These are phyloP conservation scores for Crithidia mellificae DNA, from an alignment of 208 protist genomes.

Conservation along the genomic window DNA sequence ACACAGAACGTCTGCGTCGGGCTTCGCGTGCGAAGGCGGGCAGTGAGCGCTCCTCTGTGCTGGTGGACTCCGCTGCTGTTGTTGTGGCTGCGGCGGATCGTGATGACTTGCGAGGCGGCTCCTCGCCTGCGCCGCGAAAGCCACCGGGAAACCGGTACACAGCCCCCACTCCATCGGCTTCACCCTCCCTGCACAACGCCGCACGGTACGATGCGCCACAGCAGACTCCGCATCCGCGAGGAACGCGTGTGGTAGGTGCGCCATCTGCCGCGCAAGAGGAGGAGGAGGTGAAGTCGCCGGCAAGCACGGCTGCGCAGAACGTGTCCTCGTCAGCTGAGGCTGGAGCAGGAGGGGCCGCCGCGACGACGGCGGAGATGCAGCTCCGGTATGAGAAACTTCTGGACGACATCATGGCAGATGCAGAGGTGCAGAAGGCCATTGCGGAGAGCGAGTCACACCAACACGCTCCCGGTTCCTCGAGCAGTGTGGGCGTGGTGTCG, in stretches of 20 bases:
- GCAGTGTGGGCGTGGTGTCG: neutral
- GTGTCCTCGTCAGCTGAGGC: neutral
- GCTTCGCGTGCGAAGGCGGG: neutral
- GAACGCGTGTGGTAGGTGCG: too few species aligned
- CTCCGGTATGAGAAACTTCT: slow-evolving; percentile 33
- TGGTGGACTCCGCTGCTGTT: too few species aligned
- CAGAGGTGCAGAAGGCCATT: neutral
- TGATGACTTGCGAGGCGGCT: neutral
- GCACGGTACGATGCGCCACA: neutral
- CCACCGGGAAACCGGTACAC: neutral
- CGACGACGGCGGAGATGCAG: slow-evolving; percentile 16
- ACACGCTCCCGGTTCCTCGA: neutral
- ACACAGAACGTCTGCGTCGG: neutral
- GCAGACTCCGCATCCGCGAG: neutral
- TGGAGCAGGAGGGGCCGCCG: neutral
- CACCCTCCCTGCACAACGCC: slow-evolving; percentile 2
- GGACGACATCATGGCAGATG: slow-evolving; percentile 6
- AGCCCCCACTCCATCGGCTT: neutral
- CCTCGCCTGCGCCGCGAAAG: slow-evolving; percentile 15
- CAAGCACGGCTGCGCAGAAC: too few species aligned
- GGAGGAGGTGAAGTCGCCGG: too few species aligned
- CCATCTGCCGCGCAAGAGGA: too few species aligned
- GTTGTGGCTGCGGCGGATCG: neutral
- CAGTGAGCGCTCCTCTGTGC: too few species aligned
- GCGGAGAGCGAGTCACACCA: neutral